phyloP scores from a whole-genome alignment of 1,139 yeast species.

The Hemisphaericaspora subhashii region DNA sequence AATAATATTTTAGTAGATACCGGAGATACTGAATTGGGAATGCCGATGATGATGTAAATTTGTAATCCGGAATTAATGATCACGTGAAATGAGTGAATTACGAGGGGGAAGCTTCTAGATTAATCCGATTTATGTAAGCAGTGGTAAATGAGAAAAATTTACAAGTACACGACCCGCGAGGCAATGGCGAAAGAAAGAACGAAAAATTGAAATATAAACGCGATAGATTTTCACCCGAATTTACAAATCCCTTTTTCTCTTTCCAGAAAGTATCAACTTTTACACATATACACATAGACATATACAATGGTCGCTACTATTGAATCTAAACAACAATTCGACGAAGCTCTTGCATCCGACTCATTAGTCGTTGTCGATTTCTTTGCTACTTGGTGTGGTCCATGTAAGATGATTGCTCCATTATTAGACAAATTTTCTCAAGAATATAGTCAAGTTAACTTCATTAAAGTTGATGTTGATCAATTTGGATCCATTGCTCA shows the following conservation, averaged over 20 bases:
- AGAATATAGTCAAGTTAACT: constrained; percentile 53
- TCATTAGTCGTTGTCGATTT: constrained; percentile 80
- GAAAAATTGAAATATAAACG: not conserved
- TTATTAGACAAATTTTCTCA: constrained; percentile 60
- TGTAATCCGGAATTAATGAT: not conserved
- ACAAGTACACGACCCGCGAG: not conserved
- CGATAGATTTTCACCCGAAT: no score
- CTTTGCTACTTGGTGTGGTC: constrained; percentile 93
- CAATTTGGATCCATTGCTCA: constrained; percentile 72
- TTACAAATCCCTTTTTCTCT: no score
- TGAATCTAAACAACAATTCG: constrained; percentile 58
- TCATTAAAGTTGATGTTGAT: constrained; percentile 86
- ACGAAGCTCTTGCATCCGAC: constrained; percentile 51
- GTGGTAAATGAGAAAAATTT: no score
- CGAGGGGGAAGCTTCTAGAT: not conserved
- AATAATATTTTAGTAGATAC: no score
- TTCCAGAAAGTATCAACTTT: not conserved
- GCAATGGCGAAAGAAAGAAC: no score
- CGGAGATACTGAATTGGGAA: no score
- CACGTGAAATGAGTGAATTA: not conserved
- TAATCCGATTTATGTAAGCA: no score
- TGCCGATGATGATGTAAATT: not conserved
- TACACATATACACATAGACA: constrained; percentile 1
- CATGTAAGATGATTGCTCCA: constrained; percentile 87
- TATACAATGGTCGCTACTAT: constrained; percentile 42